Evolutionary conservation across 2,329 filamentous ascomycete species (phyloP).

Genomic region (Periconia digitata): DNA sequence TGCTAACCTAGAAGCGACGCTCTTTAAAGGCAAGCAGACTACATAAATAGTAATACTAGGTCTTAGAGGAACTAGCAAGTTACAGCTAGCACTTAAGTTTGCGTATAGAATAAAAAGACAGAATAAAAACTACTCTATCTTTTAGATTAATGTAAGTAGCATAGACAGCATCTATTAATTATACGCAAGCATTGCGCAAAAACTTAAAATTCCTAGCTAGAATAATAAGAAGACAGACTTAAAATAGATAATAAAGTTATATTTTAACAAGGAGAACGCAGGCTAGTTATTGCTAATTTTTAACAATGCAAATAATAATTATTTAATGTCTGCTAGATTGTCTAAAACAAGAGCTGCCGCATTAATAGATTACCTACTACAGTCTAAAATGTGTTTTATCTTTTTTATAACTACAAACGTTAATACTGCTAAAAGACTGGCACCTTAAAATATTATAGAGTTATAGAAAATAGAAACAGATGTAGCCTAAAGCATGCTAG

Average conservation of each 20-base stretch:
- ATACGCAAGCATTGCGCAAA: constrained; percentile 14
- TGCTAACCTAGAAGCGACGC: constrained; percentile 8
- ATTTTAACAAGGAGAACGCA: constrained; percentile 8
- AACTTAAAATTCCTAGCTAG: constrained; percentile 29
- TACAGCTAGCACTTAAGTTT: constrained; percentile 38
- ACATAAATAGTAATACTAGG: constrained; percentile 19
- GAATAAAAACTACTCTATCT: constrained; percentile 42
- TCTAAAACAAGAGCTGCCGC: constrained; percentile 13
- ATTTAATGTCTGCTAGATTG: constrained; percentile 7
- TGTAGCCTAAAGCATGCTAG: constrained; percentile 17
- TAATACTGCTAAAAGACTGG: constrained; percentile 11
- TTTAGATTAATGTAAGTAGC: constrained; percentile 48
- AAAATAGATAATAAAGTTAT: constrained; percentile 19
- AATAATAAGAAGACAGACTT: constrained; percentile 4
- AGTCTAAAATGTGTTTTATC: constrained; percentile 15
- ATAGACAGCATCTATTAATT: constrained; percentile 43
- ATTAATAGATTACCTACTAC: constrained; percentile 12
- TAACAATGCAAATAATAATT: constrained; percentile 26
- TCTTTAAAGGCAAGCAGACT: constrained; percentile 19
- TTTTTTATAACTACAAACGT: constrained; percentile 19
- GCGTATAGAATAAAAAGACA: constrained; percentile 43
- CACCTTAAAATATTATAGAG: constrained; percentile 15
- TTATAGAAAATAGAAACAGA: constrained; percentile 15
- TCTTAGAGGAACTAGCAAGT: constrained; percentile 21
- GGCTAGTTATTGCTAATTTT: constrained; percentile 13